These are phyloP conservation scores for Solanum infundibuliforme DNA, from an alignment of 257 asterid genomes.

Conservation along the genomic window DNA sequence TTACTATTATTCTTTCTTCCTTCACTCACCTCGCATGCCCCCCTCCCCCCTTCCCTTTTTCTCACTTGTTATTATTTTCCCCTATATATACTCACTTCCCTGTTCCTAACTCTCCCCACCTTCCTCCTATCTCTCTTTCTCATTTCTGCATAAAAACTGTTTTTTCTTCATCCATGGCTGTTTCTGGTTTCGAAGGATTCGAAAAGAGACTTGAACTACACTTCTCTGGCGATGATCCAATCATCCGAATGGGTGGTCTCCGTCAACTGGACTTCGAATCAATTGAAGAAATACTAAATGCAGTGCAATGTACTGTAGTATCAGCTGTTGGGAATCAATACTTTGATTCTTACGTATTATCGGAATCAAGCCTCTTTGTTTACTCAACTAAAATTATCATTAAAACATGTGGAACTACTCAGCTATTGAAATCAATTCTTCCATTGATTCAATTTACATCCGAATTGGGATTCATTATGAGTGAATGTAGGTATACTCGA, in stretches of 20 bases:
- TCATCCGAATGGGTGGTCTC: slow-evolving; percentile 46
- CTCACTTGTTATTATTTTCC: background rate
- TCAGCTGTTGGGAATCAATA: slow-evolving; percentile 70
- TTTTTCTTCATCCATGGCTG: slow-evolving; percentile 45
- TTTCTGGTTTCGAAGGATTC: slow-evolving; percentile 92
- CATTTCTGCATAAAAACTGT: background rate
- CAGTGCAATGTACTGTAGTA: slow-evolving; percentile 89
- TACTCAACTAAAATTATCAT: slow-evolving; percentile 79
- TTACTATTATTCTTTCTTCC: slow-evolving; percentile 66
- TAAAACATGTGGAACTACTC: slow-evolving; percentile 97
- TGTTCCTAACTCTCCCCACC: slow-evolving; percentile 40
- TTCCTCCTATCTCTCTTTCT: slow-evolving; percentile 14
- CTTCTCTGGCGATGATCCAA: slow-evolving; percentile 67
- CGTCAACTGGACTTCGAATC: slow-evolving; percentile 46
- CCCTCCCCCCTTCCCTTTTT: background rate
- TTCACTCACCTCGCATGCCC: slow-evolving; percentile 29
- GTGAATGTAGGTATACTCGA: slow-evolving; percentile 80
- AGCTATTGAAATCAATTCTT: slow-evolving; percentile 60
- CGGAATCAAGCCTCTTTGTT: slow-evolving; percentile 78
- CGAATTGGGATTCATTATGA: slow-evolving; percentile 44
- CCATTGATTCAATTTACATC: slow-evolving; percentile 43
- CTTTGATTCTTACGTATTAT: slow-evolving; percentile 77
- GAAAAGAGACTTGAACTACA: slow-evolving; percentile 82
- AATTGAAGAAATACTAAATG: slow-evolving; percentile 57
- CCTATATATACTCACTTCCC: slow-evolving; percentile 49